Evolutionary conservation across 192 early-diverging fungal species (phyloP), one percentile per base, ranked within the genome.

Genomic region (Pilobolus umbonatus): DNA sequence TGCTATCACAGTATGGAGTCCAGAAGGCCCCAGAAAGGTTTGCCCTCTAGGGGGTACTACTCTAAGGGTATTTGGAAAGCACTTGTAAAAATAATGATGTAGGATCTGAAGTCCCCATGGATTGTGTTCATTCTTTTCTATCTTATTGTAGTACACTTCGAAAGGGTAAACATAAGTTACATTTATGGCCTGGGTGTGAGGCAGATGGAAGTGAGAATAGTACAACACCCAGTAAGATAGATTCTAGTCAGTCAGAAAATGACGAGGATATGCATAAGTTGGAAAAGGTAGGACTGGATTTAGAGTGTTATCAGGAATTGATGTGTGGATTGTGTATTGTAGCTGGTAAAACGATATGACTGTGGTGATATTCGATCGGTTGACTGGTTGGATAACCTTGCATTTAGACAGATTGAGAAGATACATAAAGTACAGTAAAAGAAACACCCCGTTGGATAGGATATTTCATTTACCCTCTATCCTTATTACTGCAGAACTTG

Each of bases 381-480:
- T 1, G 92, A 95, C 44, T 98, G 96, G 96, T 80, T 99, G 32
- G 96, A 99, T 62, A 83, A 88, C 32, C 69, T 96, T 51, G 82
- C 86, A 4, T 91, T 96, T 75, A 83, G 91, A 25, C 86, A 90
- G 64, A 94, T 98, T 28, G 90, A 92, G 46, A 77, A 85, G 48
- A 85, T 94, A 35, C 81, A 92, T 54, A 75, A 85, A 65, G 86
- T 88, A 65, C 49, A 47, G 1, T 14, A 19, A 43, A 25, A 10
- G 14, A 40, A 40, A n/a, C 11, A n/a, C n/a, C n/a, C n/a, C n/a
- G n/a, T n/a, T n/a, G n/a, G n/a, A n/a, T n/a, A n/a, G n/a, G n/a
- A n/a, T n/a, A n/a, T n/a, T n/a, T n/a, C n/a, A n/a, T n/a, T n/a
- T n/a, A n/a, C n/a, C n/a, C n/a, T n/a, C n/a, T n/a, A n/a, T n/a